Base-by-base conservation (phyloP, 2,329 filamentous ascomycete genomes). In the Zasmidium citrigriseum region DNA sequence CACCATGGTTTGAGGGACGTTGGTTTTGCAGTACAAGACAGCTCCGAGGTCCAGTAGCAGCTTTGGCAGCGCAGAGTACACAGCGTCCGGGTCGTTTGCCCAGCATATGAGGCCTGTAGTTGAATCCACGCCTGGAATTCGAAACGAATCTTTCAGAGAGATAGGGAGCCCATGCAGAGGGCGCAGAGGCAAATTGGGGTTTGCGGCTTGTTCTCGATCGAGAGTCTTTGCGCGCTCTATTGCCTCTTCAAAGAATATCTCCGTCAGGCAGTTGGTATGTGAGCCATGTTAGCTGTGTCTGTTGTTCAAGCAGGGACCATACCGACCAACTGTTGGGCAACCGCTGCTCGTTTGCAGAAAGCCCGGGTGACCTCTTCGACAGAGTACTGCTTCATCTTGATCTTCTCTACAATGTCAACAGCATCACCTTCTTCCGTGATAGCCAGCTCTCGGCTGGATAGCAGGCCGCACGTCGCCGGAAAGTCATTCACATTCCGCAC, bases 361-460 rank as follows among this genome's bases (percentile, higher is more conserved):
- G 78, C 75, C 2, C 69, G 72, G 1, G 64, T 64, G 7, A 70
- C 64, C 45, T 54, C 57, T 44, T 59, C 54, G 10, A 58, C 58
- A 27, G 52, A 73, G n/a, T 75, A 58, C 27, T 62, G 60, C 16
- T 69, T 66, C 3, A 58, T 64, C 12, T 65, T 60, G 18, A 78
- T 73, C 14, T 68, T 72, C 16, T 74, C 63, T 1, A 72, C 68
- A 50, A 79, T 59, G 5, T 62, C 70, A 2, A 72, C 69, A 9
- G 75, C 77, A 66, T 83, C 78, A 58, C 80, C 80, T 0, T 75
- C 66, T 59, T 83, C 81, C 0, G 83, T 86, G 38, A 86, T 84
- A 0, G 73, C 68, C 20, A 85, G 65, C 59, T 86, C 82, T n/a
- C 18, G 9, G 3, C 38, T 29, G 49, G 16, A 38, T 25, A 52